Conservation (phyloP, 371 early-diverging fungal species). For the Apophysomyces sp. region DNA sequence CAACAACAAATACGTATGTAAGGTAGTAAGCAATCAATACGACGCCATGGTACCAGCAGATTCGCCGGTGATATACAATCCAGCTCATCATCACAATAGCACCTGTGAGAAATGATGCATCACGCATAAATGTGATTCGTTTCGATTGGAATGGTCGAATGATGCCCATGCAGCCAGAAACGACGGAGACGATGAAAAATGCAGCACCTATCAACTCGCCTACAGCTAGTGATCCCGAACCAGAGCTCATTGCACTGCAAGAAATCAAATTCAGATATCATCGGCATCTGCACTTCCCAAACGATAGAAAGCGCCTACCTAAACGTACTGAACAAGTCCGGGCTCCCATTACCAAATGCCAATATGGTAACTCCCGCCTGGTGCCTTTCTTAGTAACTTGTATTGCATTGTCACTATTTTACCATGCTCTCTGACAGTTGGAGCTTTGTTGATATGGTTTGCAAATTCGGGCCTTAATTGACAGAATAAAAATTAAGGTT, state of each 20-base stretch:
- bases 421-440: slow-evolving; percentile 69
- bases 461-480: slow-evolving; percentile 59
- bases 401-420: slow-evolving; percentile 7
- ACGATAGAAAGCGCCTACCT: slow-evolving; percentile 25
- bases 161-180: slow-evolving; percentile 75
- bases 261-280: background rate
- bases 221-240: slow-evolving; percentile 74
- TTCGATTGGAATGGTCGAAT: slow-evolving; percentile 66
- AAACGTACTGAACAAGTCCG: slow-evolving; percentile 80
- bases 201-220: slow-evolving; percentile 84
- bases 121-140: slow-evolving; percentile 66
- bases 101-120: slow-evolving; percentile 68
- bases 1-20: slow-evolving; percentile 54
- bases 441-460: slow-evolving; percentile 61
- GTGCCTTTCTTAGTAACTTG: background rate
- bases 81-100: slow-evolving; percentile 59
- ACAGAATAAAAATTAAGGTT: background rate
- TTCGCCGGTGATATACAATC: slow-evolving; percentile 62
- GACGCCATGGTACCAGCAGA: slow-evolving; percentile 61
- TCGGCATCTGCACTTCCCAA: background rate
- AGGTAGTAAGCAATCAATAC: slow-evolving; percentile 55
- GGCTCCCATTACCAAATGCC: slow-evolving; percentile 85
- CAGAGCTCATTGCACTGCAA: slow-evolving; percentile 66
- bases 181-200: slow-evolving; percentile 72
- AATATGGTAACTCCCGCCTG: slow-evolving; percentile 85